Base-by-base conservation (phyloP, 1,284 basidiomycete genomes). In the Waitea zeae region DNA sequence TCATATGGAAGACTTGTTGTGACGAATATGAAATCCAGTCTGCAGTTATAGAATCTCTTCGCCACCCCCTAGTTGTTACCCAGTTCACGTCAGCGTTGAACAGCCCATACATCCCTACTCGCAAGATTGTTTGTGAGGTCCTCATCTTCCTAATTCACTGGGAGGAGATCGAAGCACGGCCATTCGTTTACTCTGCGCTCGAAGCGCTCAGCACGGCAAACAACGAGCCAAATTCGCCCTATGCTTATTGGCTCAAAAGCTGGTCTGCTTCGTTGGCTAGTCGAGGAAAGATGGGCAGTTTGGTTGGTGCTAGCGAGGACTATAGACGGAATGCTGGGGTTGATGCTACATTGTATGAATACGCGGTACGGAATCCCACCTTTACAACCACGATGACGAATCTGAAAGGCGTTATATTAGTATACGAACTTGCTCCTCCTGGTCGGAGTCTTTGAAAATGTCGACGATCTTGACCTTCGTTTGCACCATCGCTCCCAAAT, bases 231-330 rank as follows among this genome's bases (percentile, higher is more conserved):
- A 50, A 53, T 3, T 58, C 64, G 38, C 62, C 70, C 30, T 98
- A 89, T 53, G 78, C 80, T 42, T 88, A 74, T 42, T 97, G 89
- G 92, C 84, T 98, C 52, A 76, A 76, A 42, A 78, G 80, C 1
- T 62, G 93, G 40, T 83, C 92, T 46, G 60, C 61, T 26, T 73
- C 74, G 3, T 64, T 97, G 11, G 70, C 75, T 31, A 89, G 90
- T 1, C 62, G 89, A 39, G 93, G 95, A 1, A 82, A 78, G 52
- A 93, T 97, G 88, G 93, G 93, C 2, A 93, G 83, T 49, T 57
- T 84, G 33, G 93, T 98, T 5, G 93, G 95, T 2, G 86, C 88
- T 6, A 92, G 88, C 44, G 84, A 92, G 22, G 87, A 95, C 42
- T 69, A 93, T 39, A 74, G 70, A 44, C 49, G 43, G 35, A 61